Percentiles rank a stretch among this genome's conserved stretches.
phyloP scores from a whole-genome alignment of 257 asterid species.

The Mentha longifolia region DNA sequence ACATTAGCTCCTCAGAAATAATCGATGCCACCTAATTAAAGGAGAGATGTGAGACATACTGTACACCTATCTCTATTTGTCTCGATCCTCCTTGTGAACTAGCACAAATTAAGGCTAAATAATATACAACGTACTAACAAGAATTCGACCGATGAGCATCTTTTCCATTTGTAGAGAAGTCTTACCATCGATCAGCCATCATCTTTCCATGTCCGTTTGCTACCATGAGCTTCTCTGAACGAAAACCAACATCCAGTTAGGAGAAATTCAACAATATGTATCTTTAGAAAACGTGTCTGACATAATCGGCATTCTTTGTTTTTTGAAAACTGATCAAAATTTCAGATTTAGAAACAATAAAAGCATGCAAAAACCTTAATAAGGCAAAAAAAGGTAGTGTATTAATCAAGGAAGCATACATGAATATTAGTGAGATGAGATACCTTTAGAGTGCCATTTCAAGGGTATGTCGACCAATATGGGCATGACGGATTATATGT shows the following conservation, averaged over 20 bases:
- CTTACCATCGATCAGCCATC: constrained; percentile 33
- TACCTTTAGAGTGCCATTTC: constrained; percentile 63
- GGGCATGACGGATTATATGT: constrained; percentile 43
- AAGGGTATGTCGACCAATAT: constrained; percentile 42
- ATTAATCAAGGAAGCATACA: constrained; percentile 10
- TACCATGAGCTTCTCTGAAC: constrained; percentile 51
- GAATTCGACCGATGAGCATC: constrained; percentile 35
- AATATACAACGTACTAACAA: constrained; percentile 64
- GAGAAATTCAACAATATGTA: neutral
- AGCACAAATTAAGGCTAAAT: constrained; percentile 40
- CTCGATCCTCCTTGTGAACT: constrained; percentile 52
- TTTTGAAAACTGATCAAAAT: neutral
- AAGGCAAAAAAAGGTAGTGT: neutral
- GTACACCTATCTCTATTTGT: constrained; percentile 73
- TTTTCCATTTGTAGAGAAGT: constrained; percentile 35
- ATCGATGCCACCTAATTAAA: constrained; percentile 25
- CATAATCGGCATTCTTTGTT: neutral
- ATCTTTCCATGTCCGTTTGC: constrained; percentile 40
- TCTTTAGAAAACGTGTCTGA: neutral
- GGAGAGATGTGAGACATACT: constrained; percentile 62
- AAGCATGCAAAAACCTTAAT: neutral
- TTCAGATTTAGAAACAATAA: neutral
- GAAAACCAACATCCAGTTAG: constrained; percentile 27
- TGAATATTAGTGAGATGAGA: constrained; percentile 29
- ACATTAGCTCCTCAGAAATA: constrained; percentile 51